Conservation (phyloP, 2,329 filamentous ascomycete genomes). For the Fusarium sp. region DNA sequence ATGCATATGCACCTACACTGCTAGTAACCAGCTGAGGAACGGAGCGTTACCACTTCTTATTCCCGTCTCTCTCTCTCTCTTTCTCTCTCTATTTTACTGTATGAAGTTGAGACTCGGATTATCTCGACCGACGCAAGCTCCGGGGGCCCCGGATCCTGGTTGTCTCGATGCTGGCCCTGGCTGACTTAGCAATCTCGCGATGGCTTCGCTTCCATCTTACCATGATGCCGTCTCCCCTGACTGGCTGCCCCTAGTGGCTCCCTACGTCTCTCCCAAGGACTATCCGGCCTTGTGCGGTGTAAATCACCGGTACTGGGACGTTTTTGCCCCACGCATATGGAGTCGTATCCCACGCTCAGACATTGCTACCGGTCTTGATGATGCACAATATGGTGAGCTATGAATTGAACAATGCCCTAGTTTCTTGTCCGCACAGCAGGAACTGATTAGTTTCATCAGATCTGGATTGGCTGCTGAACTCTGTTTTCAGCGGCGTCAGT, state of each 20-base stretch:
- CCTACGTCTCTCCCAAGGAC: slow-evolving; percentile 53
- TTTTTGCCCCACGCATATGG: slow-evolving; percentile 65
- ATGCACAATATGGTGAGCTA: slow-evolving; percentile 57
- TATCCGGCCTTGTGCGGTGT: slow-evolving; percentile 60
- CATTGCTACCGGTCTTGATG: slow-evolving; percentile 52
- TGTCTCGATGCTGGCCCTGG: neutral
- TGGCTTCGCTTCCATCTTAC: slow-evolving; percentile 61
- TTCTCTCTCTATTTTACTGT: neutral
- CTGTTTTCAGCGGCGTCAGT: slow-evolving; percentile 53
- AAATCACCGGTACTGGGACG: slow-evolving; percentile 54
- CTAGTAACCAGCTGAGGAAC: slow-evolving; percentile 17
- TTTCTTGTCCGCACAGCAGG: neutral
- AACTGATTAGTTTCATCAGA: slow-evolving; percentile 48
- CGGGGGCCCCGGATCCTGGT: neutral
- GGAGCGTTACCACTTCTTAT: neutral
- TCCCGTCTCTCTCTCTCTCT: neutral
- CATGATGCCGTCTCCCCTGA: slow-evolving; percentile 57
- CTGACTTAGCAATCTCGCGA: slow-evolving; percentile 17
- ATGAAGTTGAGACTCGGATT: neutral
- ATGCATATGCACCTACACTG: neutral
- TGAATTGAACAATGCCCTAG: neutral
- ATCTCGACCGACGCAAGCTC: neutral
- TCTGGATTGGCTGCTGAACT: slow-evolving; percentile 58
- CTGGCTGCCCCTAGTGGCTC: slow-evolving; percentile 60
- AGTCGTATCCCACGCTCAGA: slow-evolving; percentile 56